These are phyloP conservation scores for Pestalotiopsis sp. DNA, from an alignment of 2,329 filamentous ascomycete species.

Conservation along the genomic window DNA sequence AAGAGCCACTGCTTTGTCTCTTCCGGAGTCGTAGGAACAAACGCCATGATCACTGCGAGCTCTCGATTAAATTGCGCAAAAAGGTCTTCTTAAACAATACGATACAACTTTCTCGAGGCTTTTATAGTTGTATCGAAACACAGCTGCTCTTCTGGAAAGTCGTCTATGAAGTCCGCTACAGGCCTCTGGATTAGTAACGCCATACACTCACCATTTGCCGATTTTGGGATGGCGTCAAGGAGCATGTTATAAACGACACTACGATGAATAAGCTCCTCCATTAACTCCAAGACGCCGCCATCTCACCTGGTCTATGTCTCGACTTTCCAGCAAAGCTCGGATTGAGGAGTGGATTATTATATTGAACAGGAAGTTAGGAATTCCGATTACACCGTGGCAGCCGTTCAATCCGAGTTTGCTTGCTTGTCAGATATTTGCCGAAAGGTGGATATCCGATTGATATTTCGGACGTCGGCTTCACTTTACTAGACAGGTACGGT, in stretches of 20 bases:
- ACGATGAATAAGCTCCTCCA: neutral
- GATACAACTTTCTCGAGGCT: neutral
- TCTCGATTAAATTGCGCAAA: neutral
- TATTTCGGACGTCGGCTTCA: neutral
- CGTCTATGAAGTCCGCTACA: neutral
- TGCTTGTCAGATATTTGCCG: neutral
- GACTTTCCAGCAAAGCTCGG: neutral
- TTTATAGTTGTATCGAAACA: neutral
- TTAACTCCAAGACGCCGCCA: too few relatives aligned
- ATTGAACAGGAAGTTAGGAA: neutral
- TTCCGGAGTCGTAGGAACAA: slow-evolving; percentile 20
- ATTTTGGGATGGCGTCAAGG: slow-evolving; percentile 18
- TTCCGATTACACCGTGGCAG: neutral
- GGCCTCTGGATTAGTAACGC: neutral
- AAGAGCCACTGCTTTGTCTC: slow-evolving; percentile 21
- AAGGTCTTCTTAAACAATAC: neutral
- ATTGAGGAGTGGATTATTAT: too few relatives aligned
- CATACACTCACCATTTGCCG: slow-evolving; percentile 20
- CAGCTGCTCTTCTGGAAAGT: neutral
- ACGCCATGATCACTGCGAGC: slow-evolving; percentile 18
- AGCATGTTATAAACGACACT: neutral
- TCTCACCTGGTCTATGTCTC: neutral
- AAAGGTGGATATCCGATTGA: neutral
- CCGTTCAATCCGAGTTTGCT: neutral
- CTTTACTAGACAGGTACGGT: neutral